Conservation (phyloP, 129 eudicot genomes). For the Arctium lappa region DNA sequence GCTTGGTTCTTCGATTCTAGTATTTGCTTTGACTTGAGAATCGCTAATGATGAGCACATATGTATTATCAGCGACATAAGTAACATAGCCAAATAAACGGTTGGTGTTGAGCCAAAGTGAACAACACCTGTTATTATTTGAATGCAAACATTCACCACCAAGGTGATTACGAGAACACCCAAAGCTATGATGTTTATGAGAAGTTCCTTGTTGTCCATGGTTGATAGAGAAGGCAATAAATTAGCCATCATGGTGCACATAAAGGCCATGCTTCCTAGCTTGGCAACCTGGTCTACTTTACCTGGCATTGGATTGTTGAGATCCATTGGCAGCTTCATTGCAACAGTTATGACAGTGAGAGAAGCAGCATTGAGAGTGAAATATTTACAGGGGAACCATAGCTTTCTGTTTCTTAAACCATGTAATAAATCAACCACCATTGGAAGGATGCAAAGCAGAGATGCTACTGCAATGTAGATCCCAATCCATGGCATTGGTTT, state of each 20-base stretch:
- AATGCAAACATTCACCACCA: slow-evolving; percentile 30
- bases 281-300: slow-evolving; percentile 19
- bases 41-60: slow-evolving; percentile 11
- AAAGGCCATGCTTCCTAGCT: slow-evolving; percentile 23
- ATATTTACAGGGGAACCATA: slow-evolving; percentile 3
- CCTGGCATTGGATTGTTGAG: slow-evolving; percentile 19
- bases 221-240: slow-evolving; percentile 32
- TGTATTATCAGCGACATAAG: slow-evolving; percentile 6
- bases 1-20: slow-evolving; percentile 4
- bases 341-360: too few relatives aligned
- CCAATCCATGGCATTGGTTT: slow-evolving; percentile 16
- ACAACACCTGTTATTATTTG: background rate
- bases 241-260: slow-evolving; percentile 29
- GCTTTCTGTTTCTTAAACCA: background rate
- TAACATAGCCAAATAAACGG: background rate
- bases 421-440: slow-evolving; percentile 12
- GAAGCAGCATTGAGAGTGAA: too few relatives aligned
- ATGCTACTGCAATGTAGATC: slow-evolving; percentile 8
- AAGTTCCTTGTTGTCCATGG: slow-evolving; percentile 22
- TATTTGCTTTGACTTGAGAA: background rate
- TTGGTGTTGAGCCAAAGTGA: too few relatives aligned
- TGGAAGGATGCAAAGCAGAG: background rate
- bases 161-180: slow-evolving; percentile 29
- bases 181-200: slow-evolving; percentile 26
- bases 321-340: too few relatives aligned